Evolutionary conservation across 1,284 basidiomycete genomes (phyloP).

Genomic region (Flammula alnicola): DNA sequence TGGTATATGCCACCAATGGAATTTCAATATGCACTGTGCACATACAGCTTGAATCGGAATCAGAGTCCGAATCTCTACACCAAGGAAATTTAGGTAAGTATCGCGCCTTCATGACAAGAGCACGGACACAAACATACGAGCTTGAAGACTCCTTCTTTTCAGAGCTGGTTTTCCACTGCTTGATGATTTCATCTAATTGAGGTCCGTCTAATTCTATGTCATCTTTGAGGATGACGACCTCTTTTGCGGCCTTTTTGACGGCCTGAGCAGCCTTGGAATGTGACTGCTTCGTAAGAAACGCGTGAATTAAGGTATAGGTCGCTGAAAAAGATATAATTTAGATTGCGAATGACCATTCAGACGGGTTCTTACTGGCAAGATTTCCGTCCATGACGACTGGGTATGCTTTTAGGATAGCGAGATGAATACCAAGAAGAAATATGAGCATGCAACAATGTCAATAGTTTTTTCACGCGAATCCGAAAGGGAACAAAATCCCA

Average conservation of each 20-base stretch:
- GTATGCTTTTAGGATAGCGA: too few species aligned
- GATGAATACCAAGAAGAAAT: neutral
- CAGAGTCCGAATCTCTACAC: slow-evolving; percentile 18
- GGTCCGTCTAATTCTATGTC: slow-evolving; percentile 49
- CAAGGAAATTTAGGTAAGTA: neutral
- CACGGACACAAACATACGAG: slow-evolving; percentile 15
- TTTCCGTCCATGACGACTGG: slow-evolving; percentile 48
- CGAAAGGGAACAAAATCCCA: slow-evolving; percentile 36
- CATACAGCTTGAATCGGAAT: slow-evolving; percentile 27
- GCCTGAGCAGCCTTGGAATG: slow-evolving; percentile 70
- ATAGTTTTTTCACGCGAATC: slow-evolving; percentile 24
- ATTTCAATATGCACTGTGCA: neutral
- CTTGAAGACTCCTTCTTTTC: slow-evolving; percentile 18
- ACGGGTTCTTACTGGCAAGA: slow-evolving; percentile 46
- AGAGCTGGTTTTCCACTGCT: slow-evolving; percentile 56
- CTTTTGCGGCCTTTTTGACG: slow-evolving; percentile 67
- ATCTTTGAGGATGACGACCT: slow-evolving; percentile 60
- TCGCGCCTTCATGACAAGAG: neutral
- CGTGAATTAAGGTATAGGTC: slow-evolving; percentile 73
- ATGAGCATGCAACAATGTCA: neutral
- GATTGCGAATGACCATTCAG: neutral
- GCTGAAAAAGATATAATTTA: slow-evolving; percentile 42
- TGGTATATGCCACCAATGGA: neutral
- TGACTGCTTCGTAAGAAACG: slow-evolving; percentile 66
- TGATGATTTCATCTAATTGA: slow-evolving; percentile 64